These are phyloP conservation scores for Penicillium sp. DNA, from an alignment of 2,329 filamentous ascomycete genomes.

Conservation along the genomic window DNA sequence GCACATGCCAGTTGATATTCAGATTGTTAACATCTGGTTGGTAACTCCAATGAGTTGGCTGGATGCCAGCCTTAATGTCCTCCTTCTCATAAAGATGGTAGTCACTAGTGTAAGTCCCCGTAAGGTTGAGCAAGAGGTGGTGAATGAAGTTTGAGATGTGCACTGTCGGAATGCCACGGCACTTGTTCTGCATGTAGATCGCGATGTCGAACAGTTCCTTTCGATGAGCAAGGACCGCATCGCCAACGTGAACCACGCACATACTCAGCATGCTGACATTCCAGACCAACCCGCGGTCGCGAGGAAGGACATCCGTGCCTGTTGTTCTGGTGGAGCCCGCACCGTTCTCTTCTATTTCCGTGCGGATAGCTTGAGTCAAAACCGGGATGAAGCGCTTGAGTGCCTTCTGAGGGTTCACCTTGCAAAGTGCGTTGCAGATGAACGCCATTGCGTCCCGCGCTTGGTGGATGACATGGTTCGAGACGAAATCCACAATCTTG, in stretches of 20 bases:
- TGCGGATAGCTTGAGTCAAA: constrained; percentile 86
- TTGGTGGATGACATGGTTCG: constrained; percentile 93
- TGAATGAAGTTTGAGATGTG: constrained; percentile 98
- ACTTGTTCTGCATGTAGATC: constrained; percentile 94
- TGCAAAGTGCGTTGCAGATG: constrained; percentile 94
- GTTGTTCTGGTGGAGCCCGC: constrained; percentile 93
- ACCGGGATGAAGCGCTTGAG: constrained; percentile 88
- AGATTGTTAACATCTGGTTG: constrained; percentile 73
- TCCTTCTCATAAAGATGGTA: constrained; percentile 84
- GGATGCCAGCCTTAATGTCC: constrained; percentile 69
- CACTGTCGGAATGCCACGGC: constrained; percentile 88
- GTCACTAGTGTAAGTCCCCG: constrained; percentile 90
- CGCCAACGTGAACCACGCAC: constrained; percentile 94
- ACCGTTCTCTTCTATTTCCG: constrained; percentile 95
- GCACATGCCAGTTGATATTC: constrained; percentile 88
- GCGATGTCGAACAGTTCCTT: constrained; percentile 88
- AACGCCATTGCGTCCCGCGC: constrained; percentile 97
- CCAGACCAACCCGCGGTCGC: constrained; percentile 93
- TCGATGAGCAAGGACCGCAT: constrained; percentile 85
- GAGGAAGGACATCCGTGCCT: constrained; percentile 87
- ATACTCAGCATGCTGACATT: constrained; percentile 96
- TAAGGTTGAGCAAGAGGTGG: constrained; percentile 90
- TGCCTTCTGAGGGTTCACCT: constrained; percentile 91
- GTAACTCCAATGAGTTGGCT: constrained; percentile 81
- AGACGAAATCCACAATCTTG: constrained; percentile 89